Base-by-base conservation (phyloP, 2,329 filamentous ascomycete genomes). In the Periconia macrospinosa region DNA sequence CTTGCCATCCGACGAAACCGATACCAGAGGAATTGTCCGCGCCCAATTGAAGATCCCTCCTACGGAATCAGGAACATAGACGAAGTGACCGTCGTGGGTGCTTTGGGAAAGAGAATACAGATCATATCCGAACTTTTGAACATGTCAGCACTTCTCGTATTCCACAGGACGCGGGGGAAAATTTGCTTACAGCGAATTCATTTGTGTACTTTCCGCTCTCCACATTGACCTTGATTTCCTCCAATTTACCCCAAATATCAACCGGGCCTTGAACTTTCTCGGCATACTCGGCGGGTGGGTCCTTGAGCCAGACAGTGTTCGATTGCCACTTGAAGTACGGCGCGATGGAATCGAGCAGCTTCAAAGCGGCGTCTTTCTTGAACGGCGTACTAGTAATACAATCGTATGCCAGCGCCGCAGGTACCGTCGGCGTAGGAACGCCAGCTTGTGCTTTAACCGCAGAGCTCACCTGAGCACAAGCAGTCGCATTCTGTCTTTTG, bases 31-130 rank as follows among this genome's bases (percentile, higher is more conserved):
- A 61, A 81, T 66, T 23, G 74, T 72, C 9, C 81, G 75, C 7
- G 75, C 77, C 40, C 64, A 87, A 56, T 66, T 77, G 70, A 86
- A 84, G 0, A 82, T 65, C 0, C 65, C 76, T 41, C 77, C 78
- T 14, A 86, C 76, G 5, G 79, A 73, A 57, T 85, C 81, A 2
- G 83, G 81, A 14, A 79, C 71, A 62, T 80, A 85, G 1, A 76
- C 72, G 47, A 87, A 85, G 63, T 90, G 87, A 1, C 86, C 85
- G 64, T 90, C 87, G 59, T 89, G 85, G 3, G 83, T 81, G 1
- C 75, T 76, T 20, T 78, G 76, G 35, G 86, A 75, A 8, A 83
- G 70, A 2, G 49, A 45, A 51, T 72, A 72, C 6, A 73, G 61
- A 14, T 62, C 65, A 45, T 64, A 67, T 0, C 67, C 70, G 30